These are phyloP conservation scores for Aureobasidium subglaciale DNA, from an alignment of 2,329 filamentous ascomycete species.

Conservation along the genomic window DNA sequence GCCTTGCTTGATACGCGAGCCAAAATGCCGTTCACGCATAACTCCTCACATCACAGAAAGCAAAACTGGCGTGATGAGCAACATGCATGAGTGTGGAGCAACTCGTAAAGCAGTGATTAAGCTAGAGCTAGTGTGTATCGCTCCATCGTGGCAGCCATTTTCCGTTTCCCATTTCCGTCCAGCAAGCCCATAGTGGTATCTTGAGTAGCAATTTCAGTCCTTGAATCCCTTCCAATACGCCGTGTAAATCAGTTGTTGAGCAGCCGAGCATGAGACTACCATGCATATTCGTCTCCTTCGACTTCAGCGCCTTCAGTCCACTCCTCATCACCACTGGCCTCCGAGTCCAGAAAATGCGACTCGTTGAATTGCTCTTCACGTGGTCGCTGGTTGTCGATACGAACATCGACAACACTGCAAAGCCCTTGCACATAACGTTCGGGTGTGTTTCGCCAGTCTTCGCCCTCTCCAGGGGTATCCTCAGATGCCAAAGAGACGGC, in stretches of 20 bases:
- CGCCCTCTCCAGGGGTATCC: constrained; percentile 31
- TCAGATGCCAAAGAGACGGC: constrained; percentile 21
- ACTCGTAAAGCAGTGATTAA: background rate
- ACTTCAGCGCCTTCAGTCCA: constrained; percentile 50
- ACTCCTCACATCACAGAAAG: no score
- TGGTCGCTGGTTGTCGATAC: constrained; percentile 70
- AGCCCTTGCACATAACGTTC: constrained; percentile 54
- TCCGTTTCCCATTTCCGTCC: background rate
- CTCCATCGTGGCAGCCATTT: background rate
- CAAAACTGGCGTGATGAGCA: no score
- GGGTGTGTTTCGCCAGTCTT: constrained; percentile 25
- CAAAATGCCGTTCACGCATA: background rate
- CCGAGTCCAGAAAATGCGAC: constrained; percentile 62
- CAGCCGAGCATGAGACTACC: constrained; percentile 21
- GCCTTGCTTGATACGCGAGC: no score
- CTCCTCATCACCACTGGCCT: constrained; percentile 51
- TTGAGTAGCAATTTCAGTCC: background rate
- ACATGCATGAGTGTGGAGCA: no score
- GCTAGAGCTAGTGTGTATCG: background rate
- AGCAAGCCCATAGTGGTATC: background rate
- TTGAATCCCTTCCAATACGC: background rate
- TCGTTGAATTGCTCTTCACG: constrained; percentile 62
- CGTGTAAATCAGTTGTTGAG: background rate
- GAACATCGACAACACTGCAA: constrained; percentile 62
- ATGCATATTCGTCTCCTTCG: constrained; percentile 34